phyloP scores from a whole-genome alignment of 2,329 filamentous ascomycete genomes.

The Sporothrix brunneoviolacea region DNA sequence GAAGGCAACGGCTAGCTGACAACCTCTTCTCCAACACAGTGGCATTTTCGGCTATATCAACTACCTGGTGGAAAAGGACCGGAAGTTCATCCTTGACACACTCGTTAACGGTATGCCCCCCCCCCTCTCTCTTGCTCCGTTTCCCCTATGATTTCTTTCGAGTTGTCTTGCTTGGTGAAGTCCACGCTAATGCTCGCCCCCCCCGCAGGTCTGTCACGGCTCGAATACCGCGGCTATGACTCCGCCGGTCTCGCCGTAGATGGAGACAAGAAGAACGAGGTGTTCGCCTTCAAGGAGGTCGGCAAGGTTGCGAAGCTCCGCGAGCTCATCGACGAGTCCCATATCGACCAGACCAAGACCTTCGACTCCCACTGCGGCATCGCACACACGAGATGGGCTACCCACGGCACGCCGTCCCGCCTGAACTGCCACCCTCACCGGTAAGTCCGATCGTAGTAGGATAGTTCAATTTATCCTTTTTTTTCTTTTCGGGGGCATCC shows the following conservation, averaged over 20 bases:
- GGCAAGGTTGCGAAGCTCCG: constrained; percentile 97
- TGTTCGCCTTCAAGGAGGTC: constrained; percentile 96
- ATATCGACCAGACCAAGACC: constrained; percentile 81
- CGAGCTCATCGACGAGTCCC: constrained; percentile 77
- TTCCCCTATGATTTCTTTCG: not conserved
- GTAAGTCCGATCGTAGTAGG: constrained; percentile 58
- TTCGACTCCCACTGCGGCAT: constrained; percentile 99
- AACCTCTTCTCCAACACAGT: constrained; percentile 40
- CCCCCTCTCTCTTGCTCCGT: constrained; percentile 9
- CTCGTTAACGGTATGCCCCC: constrained; percentile 76
- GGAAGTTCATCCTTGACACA: constrained; percentile 91
- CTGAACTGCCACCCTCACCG: constrained; percentile 97
- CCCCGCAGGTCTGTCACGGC: constrained; percentile 71
- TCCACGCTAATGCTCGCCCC: not conserved
- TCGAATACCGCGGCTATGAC: constrained; percentile 98
- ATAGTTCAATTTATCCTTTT: too few species aligned
- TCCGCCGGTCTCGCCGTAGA: constrained; percentile 93
- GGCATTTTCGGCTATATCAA: constrained; percentile 99
- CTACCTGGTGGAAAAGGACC: constrained; percentile 98
- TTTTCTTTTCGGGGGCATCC: not conserved
- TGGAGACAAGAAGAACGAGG: constrained; percentile 98
- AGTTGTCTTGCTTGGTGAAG: constrained; percentile 24
- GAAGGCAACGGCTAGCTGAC: constrained; percentile 18
- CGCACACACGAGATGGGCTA: constrained; percentile 98
- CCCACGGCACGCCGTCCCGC: constrained; percentile 88